These are phyloP conservation scores for Fusarium albosuccineum DNA, from an alignment of 2,329 filamentous ascomycete species.

Conservation along the genomic window DNA sequence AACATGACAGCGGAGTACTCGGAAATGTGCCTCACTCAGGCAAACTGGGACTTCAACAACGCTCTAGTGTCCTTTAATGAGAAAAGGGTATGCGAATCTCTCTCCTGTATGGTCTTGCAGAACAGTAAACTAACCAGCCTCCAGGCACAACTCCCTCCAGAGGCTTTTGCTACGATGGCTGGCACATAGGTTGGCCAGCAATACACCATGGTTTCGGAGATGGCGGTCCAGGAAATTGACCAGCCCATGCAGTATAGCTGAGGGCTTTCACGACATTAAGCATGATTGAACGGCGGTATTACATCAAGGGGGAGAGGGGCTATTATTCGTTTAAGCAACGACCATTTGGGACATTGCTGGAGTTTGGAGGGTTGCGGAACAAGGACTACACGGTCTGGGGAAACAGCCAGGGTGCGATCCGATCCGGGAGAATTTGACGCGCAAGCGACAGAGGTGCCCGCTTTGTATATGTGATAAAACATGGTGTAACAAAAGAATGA, in stretches of 20 bases:
- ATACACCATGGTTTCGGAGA: not conserved
- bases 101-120: not conserved
- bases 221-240: not conserved
- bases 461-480: conserved; percentile 39
- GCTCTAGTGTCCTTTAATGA: conserved; percentile 82
- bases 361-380: conserved; percentile 39
- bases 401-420: not conserved
- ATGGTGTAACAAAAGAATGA: conserved; percentile 34
- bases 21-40: conserved; percentile 82
- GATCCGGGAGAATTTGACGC: conserved; percentile 15
- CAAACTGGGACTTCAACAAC: conserved; percentile 82
- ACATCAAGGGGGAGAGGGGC: conserved; percentile 11
- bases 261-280: not conserved
- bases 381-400: conserved; percentile 27
- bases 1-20: conserved; percentile 85
- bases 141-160: conserved; percentile 61
- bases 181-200: conserved; percentile 29
- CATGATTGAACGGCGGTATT: conserved; percentile 4
- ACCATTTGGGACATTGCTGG: conserved; percentile 38
- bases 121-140: conserved; percentile 24
- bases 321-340: conserved; percentile 26
- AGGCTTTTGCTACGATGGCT: conserved; percentile 57
- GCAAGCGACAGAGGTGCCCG: conserved; percentile 3
- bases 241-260: conserved; percentile 17
- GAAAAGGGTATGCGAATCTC: conserved; percentile 70